These are phyloP conservation scores for Zancudomyces culisetae DNA, from an alignment of 371 early-diverging fungal genomes.

Conservation along the genomic window DNA sequence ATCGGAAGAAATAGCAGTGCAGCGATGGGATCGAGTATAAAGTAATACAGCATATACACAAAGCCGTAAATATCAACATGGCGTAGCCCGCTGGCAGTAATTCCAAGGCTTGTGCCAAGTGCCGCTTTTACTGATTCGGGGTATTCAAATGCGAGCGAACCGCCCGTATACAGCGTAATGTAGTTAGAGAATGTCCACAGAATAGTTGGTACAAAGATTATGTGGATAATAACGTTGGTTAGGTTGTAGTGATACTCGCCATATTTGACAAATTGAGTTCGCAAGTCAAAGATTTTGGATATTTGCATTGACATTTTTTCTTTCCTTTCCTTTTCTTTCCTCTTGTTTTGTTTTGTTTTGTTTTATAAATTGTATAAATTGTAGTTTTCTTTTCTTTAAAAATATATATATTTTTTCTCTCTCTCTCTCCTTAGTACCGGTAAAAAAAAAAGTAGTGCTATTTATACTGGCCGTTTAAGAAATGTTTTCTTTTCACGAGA, in stretches of 20 bases:
- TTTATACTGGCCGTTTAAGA: no score
- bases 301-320: slow-evolving; percentile 4
- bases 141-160: slow-evolving; percentile 5
- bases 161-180: slow-evolving; percentile 33
- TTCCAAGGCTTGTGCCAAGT: no score
- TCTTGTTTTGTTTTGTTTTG: no score
- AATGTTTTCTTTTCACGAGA: no score
- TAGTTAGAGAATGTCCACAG: slow-evolving; percentile 60
- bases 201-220: slow-evolving; percentile 78
- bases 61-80: slow-evolving; percentile 29
- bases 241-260: slow-evolving; percentile 59
- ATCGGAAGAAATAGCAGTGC: slow-evolving; percentile 37
- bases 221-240: slow-evolving; percentile 65
- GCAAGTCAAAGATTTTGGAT: slow-evolving; percentile 48
- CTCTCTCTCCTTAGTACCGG: no score
- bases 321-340: neutral
- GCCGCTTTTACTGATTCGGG: neutral
- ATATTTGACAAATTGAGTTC: slow-evolving; percentile 53
- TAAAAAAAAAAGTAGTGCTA: no score
- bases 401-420: no score
- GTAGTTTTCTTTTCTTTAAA: no score
- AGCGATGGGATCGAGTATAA: slow-evolving; percentile 57
- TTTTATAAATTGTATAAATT: no score
- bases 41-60: slow-evolving; percentile 51
- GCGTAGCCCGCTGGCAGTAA: slow-evolving; percentile 31